These are phyloP conservation scores for Wickerhamia fluorescens DNA, from an alignment of 805 yeast genomes.

Conservation along the genomic window DNA sequence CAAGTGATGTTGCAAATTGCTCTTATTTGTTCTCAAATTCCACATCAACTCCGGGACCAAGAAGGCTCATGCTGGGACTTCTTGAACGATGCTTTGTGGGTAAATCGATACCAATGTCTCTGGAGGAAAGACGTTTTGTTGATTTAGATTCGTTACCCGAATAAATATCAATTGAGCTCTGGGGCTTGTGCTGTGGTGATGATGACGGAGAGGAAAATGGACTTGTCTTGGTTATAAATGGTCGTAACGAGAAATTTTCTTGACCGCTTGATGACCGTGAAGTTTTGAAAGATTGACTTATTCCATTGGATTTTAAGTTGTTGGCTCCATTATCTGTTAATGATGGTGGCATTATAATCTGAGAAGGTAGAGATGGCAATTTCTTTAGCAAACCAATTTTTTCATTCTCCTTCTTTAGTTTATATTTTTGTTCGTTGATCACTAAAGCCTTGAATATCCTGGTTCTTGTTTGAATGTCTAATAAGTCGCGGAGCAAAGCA, in stretches of 20 bases:
- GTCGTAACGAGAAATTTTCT: constrained; percentile 33
- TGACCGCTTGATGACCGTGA: constrained; percentile 17
- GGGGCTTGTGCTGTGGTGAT: constrained; percentile 27
- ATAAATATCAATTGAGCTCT: constrained; percentile 9
- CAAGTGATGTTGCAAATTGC: no score
- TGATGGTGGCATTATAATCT: constrained; percentile 4
- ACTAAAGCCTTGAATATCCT: constrained; percentile 15
- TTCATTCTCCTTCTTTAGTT: constrained; percentile 24
- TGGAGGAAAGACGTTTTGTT: no score
- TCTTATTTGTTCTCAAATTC: constrained; percentile 18
- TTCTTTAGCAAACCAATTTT: constrained; percentile 17
- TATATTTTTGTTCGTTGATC: constrained; percentile 21
- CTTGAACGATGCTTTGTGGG: constrained; percentile 5
- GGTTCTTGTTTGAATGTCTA: constrained; percentile 15
- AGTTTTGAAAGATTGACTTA: constrained; percentile 12
- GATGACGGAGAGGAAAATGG: constrained; percentile 33
- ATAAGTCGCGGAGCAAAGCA: constrained; percentile 20
- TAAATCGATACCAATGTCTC: constrained; percentile 4
- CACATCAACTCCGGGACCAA: constrained; percentile 20
- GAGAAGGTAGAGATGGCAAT: constrained; percentile 10
- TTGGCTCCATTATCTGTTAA: no score
- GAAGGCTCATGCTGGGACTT: constrained; percentile 16
- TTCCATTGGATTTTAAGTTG: no score
- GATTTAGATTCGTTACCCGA: no score
- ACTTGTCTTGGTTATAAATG: constrained; percentile 34